Evolutionary conservation across 2,329 filamentous ascomycete genomes (phyloP), one percentile per base, ranked within the genome.

Genomic region (Ophiostoma ips): DNA sequence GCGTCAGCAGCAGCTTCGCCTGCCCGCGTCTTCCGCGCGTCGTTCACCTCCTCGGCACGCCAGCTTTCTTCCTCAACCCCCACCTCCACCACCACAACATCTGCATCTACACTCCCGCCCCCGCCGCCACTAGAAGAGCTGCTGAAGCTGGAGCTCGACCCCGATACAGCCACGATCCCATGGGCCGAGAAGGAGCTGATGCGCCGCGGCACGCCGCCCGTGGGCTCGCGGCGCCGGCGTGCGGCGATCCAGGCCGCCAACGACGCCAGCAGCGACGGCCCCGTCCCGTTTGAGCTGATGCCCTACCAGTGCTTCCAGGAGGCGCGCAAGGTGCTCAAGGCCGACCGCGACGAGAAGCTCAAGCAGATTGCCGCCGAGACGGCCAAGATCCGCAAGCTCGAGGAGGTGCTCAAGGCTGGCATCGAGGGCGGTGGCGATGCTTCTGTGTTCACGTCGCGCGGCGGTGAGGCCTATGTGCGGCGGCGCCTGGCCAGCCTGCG

Each of bases 301-400:
- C 92, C 92, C 16, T 98, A 94, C 69, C 90, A 96, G 73, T 92
- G 87, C 67, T 98, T 96, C 71, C 92, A 98, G 68, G 89, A 95
- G 69, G 92, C 92, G 37, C 79, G 89, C 55, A 86, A 87, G 63
- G 68, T 96, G 46, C 71, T 98, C 50, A 74, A 80, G 49, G 78
- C 77, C 50, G 92, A 98, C 64, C 79, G 90, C 37, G 71, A 81
- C 56, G 77, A 90, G 67, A 96, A 95, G 70, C 60, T 96, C 47
- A 69, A 73, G 53, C 71, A 81, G 60, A 90, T 98, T 52, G 69
- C 77, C 47, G 71, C 66, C 28, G 79, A 87, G 65, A 68, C 81
- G 47, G 72, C 72, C 53, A 79, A 82, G 64, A 84, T 98, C 61
- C 75, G 77, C 50, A 71, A 73, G 53, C 65, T 94, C 43, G 72